phyloP scores from a whole-genome alignment of 768 basidiomycete species.

The Mycena amicta region DNA sequence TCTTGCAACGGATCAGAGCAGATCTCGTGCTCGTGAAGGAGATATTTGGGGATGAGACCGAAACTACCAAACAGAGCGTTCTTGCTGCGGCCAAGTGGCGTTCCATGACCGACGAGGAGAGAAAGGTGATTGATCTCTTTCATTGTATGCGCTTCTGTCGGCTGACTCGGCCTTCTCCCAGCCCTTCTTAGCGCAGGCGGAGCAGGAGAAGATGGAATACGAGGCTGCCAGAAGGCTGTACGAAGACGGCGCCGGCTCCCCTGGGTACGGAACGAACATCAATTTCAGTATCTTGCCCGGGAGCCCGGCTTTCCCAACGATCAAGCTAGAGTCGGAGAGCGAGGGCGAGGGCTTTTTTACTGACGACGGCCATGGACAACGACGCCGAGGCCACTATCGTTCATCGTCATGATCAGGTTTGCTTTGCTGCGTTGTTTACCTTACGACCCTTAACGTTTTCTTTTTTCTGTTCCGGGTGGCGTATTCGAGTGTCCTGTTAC shows the following conservation, averaged over 20 bases:
- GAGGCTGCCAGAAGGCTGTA: slow-evolving; percentile 84
- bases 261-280: slow-evolving; percentile 69
- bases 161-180: slow-evolving; percentile 34
- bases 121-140: slow-evolving; percentile 65
- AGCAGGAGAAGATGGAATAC: slow-evolving; percentile 94
- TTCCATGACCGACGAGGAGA: slow-evolving; percentile 89
- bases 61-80: slow-evolving; percentile 94
- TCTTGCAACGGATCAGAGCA: slow-evolving; percentile 86
- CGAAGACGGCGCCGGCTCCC: slow-evolving; percentile 67
- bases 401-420: slow-evolving; percentile 23
- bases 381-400: slow-evolving; percentile 31
- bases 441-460: slow-evolving; percentile 36
- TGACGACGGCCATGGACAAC: slow-evolving; percentile 47
- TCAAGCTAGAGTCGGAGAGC: slow-evolving; percentile 67
- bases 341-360: slow-evolving; percentile 65
- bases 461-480: slow-evolving; percentile 16
- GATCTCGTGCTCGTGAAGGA: slow-evolving; percentile 72
- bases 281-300: slow-evolving; percentile 81
- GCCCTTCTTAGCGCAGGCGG: slow-evolving; percentile 93
- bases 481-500: slow-evolving; percentile 31
- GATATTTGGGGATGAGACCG: slow-evolving; percentile 87
- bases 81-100: slow-evolving; percentile 93
- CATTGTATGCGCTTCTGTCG: slow-evolving; percentile 17
- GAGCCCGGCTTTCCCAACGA: slow-evolving; percentile 62
- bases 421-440: slow-evolving; percentile 16